Evolutionary conservation across 768 basidiomycete genomes (phyloP).

Genomic region (Mycena vitilis): DNA sequence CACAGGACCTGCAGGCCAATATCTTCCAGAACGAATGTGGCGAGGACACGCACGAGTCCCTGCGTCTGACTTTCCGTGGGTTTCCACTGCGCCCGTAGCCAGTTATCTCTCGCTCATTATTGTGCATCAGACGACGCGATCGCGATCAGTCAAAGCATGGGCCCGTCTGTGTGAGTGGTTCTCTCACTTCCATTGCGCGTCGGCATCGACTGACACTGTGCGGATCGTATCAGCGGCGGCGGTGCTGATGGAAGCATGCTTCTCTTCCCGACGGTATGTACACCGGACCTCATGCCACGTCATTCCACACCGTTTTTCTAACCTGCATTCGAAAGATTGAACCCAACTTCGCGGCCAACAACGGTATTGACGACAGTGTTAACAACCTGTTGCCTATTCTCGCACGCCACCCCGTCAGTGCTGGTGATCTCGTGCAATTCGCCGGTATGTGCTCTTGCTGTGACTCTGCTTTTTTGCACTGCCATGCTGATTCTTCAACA

Average conservation of each 20-base stretch:
- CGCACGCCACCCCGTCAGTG: conserved; percentile 34
- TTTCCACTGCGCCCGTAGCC: neutral
- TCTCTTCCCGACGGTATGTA: conserved; percentile 39
- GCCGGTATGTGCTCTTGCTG: conserved; percentile 1
- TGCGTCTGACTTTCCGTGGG: conserved; percentile 43
- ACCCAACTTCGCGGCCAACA: conserved; percentile 34
- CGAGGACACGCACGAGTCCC: conserved; percentile 46
- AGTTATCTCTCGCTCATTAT: neutral
- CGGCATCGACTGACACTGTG: neutral
- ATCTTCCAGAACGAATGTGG: conserved; percentile 51
- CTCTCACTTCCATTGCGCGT: too few species aligned
- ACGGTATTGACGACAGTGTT: conserved; percentile 37
- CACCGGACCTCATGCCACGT: too few species aligned
- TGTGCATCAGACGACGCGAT: conserved; percentile 39
- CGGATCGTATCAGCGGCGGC: conserved; percentile 37
- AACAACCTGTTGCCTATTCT: conserved; percentile 28
- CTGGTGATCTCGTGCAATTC: conserved; percentile 30
- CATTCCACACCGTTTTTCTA: too few species aligned
- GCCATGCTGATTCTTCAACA: neutral
- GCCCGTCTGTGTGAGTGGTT: neutral
- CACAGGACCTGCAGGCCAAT: conserved; percentile 44
- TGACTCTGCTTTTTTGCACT: neutral
- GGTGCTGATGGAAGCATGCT: conserved; percentile 48
- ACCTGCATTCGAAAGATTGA: conserved; percentile 28
- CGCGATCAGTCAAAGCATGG: conserved; percentile 20